Conservation (phyloP, 805 yeast species). For the Saccharomycopsis olivae region DNA sequence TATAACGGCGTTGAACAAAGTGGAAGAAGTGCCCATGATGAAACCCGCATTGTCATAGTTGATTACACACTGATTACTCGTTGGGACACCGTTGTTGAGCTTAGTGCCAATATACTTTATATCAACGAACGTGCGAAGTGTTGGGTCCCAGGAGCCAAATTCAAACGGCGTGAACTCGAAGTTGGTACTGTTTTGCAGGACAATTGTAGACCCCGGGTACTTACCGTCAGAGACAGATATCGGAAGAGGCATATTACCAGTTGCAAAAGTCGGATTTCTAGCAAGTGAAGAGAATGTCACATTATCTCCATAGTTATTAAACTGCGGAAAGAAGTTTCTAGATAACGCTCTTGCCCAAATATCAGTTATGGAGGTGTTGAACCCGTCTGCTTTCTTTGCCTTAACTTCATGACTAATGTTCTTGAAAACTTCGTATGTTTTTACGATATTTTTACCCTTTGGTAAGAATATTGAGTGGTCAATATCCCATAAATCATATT, state of each 20-base stretch:
- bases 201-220: constrained; percentile 29
- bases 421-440: constrained; percentile 48
- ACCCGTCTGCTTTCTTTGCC: constrained; percentile 43
- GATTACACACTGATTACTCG: constrained; percentile 32
- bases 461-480: constrained; percentile 48
- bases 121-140: constrained; percentile 53
- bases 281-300: constrained; percentile 43
- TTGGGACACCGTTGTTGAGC: constrained; percentile 28
- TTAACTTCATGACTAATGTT: constrained; percentile 34
- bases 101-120: constrained; percentile 61
- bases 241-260: constrained; percentile 63
- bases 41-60: constrained; percentile 69
- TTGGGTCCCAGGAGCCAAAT: constrained; percentile 84
- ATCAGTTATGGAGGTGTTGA: constrained; percentile 43
- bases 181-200: constrained; percentile 43
- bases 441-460: constrained; percentile 47
- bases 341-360: constrained; percentile 58
- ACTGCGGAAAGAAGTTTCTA: constrained; percentile 45
- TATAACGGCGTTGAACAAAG: constrained; percentile 45
- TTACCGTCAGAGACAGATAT: constrained; percentile 49
- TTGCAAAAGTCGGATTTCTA: constrained; percentile 46
- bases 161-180: constrained; percentile 42
- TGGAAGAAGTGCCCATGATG: constrained; percentile 72
- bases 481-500: constrained; percentile 53
- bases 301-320: constrained; percentile 20